These are phyloP conservation scores for Globisporangium megalacanthum DNA, from an alignment of 352 stramenopile genomes.

Conservation along the genomic window DNA sequence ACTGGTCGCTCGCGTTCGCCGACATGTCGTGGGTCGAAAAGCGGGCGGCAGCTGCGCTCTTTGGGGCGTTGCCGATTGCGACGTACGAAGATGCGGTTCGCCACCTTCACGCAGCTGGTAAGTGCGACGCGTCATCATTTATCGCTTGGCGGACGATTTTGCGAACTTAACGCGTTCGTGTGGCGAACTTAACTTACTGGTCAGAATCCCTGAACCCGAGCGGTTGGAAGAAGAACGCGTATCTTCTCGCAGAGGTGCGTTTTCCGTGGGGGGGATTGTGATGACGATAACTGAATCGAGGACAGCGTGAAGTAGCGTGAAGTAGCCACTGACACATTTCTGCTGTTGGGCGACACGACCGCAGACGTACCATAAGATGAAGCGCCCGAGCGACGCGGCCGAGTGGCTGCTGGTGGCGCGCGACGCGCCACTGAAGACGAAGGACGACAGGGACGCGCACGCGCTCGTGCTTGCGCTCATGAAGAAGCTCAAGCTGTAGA, in stretches of 20 bases:
- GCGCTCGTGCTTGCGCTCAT: slow-evolving; percentile 33
- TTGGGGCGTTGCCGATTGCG: slow-evolving; percentile 45
- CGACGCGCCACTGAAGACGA: slow-evolving; percentile 46
- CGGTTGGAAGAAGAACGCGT: slow-evolving; percentile 78
- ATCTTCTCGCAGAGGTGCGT: slow-evolving; percentile 47
- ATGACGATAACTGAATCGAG: no score
- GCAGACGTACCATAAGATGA: slow-evolving; percentile 70
- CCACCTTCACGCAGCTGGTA: slow-evolving; percentile 53
- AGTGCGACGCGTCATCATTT: background rate
- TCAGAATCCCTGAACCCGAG: slow-evolving; percentile 56
- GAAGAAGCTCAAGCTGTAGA: slow-evolving; percentile 36
- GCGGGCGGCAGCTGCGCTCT: slow-evolving; percentile 53
- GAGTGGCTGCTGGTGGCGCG: slow-evolving; percentile 48
- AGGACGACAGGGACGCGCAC: slow-evolving; percentile 51
- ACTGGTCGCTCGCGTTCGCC: slow-evolving; percentile 76
- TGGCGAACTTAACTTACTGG: background rate
- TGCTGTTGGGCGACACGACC: background rate
- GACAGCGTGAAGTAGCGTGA: no score
- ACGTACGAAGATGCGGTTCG: slow-evolving; percentile 61
- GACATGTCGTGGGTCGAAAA: slow-evolving; percentile 79
- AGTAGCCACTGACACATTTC: no score
- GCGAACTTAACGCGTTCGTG: no score
- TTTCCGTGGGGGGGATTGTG: background rate
- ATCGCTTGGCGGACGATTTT: background rate
- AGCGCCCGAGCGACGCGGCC: slow-evolving; percentile 29